These are phyloP conservation scores for Aspergillus neoniger DNA, from an alignment of 2,329 filamentous ascomycete species.

Conservation along the genomic window DNA sequence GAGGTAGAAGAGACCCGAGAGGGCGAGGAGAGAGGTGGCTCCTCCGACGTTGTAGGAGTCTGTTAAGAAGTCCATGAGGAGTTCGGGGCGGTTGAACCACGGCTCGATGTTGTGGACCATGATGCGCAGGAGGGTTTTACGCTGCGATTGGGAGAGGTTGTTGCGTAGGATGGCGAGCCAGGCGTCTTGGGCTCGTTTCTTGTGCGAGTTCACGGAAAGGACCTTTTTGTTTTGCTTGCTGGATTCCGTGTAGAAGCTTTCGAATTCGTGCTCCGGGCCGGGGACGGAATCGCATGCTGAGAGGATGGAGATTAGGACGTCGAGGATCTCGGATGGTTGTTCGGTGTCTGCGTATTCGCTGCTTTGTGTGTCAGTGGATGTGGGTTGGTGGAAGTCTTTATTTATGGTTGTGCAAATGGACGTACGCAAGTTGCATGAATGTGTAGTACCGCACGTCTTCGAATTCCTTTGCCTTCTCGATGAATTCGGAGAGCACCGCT, in stretches of 20 bases:
- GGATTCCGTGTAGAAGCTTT: constrained; percentile 43
- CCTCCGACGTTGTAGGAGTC: constrained; percentile 88
- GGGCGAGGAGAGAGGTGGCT: constrained; percentile 79
- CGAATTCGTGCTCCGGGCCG: constrained; percentile 35
- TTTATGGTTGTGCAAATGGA: constrained; percentile 18
- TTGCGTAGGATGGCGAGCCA: constrained; percentile 76
- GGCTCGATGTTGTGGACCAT: constrained; percentile 79
- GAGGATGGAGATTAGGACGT: constrained; percentile 42
- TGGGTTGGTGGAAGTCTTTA: too few relatives aligned
- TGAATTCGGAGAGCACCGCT: constrained; percentile 69
- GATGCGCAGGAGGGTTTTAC: constrained; percentile 74
- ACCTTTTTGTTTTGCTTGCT: constrained; percentile 71
- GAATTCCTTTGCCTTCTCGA: constrained; percentile 73
- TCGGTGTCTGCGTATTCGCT: constrained; percentile 39
- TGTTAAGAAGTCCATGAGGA: constrained; percentile 95
- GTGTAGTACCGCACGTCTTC: constrained; percentile 86
- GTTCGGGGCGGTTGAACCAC: constrained; percentile 84
- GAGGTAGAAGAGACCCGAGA: constrained; percentile 92
- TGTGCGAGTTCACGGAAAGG: constrained; percentile 68
- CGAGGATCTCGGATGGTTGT: constrained; percentile 32
- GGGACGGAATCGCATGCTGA: constrained; percentile 68
- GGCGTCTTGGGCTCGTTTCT: constrained; percentile 77
- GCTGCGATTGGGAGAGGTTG: constrained; percentile 69
- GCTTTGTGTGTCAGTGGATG: neutral
- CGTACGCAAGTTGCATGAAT: constrained; percentile 72